Evolutionary conservation across 2,329 filamentous ascomycete genomes (phyloP).

Genomic region (Huntiella bhutanensis): DNA sequence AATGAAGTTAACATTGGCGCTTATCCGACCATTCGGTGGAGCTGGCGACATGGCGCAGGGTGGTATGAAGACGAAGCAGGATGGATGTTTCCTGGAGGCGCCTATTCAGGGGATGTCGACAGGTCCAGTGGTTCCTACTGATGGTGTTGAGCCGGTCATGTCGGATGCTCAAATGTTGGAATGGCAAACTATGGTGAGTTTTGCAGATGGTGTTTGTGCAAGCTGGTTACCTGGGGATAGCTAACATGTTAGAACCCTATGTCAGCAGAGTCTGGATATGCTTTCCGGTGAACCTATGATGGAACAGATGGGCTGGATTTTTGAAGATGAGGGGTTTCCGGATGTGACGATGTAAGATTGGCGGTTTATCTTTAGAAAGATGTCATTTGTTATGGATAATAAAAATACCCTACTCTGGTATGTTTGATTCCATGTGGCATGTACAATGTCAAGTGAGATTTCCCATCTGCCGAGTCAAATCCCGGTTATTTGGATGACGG

Average conservation of each 20-base stretch:
- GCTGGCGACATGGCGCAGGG: not conserved
- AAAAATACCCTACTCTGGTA: too few relatives aligned
- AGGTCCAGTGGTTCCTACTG: too few relatives aligned
- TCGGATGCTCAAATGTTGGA: slow-evolving; percentile 5
- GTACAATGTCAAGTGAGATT: too few relatives aligned
- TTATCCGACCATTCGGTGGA: not conserved
- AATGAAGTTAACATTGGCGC: not conserved
- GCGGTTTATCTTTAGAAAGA: not conserved
- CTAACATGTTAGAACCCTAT: not conserved
- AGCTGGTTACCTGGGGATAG: not conserved
- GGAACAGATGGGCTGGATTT: slow-evolving; percentile 5
- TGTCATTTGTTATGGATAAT: not conserved
- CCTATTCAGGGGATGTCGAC: too few relatives aligned
- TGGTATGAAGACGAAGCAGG: not conserved
- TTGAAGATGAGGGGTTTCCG: slow-evolving; percentile 3
- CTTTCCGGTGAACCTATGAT: not conserved
- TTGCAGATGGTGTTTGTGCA: not conserved
- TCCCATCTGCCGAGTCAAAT: too few relatives aligned
- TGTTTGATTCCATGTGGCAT: too few relatives aligned
- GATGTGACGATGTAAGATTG: not conserved
- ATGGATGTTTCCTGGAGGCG: not conserved
- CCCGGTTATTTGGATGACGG: too few relatives aligned
- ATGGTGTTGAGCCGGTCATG: not conserved
- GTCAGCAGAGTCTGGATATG: slow-evolving; percentile 1
- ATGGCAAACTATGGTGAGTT: slow-evolving; percentile 9